These are phyloP conservation scores for Terfezia boudieri DNA, from an alignment of 495 filamentous ascomycete genomes.

Conservation along the genomic window DNA sequence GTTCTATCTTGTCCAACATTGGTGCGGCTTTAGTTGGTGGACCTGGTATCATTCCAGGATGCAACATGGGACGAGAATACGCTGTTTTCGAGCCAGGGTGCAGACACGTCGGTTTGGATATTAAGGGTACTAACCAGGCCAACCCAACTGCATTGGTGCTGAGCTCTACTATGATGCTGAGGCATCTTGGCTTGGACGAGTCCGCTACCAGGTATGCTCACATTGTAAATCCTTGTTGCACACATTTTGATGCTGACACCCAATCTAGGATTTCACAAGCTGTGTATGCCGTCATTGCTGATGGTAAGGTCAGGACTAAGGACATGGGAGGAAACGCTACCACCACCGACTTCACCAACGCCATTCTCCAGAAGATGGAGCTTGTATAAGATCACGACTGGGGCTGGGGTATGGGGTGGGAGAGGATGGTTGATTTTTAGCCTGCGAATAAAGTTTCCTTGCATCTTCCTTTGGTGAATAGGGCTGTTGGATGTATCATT, in stretches of 20 bases:
- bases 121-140: slow-evolving; percentile 96
- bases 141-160: slow-evolving; percentile 93
- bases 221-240: not conserved
- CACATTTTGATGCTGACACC: too few relatives aligned
- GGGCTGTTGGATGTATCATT: too few relatives aligned
- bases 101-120: slow-evolving; percentile 94
- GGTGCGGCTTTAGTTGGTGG: slow-evolving; percentile 96
- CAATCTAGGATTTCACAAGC: slow-evolving; percentile 65
- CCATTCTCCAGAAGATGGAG: slow-evolving; percentile 89
- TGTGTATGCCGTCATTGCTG: slow-evolving; percentile 84
- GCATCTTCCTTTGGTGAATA: too few relatives aligned
- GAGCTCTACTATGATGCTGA: slow-evolving; percentile 84
- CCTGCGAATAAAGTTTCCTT: not conserved
- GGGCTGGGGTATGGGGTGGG: not conserved
- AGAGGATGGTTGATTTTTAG: not conserved
- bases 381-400: slow-evolving; percentile 3
- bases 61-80: slow-evolving; percentile 97
- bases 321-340: slow-evolving; percentile 84
- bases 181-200: slow-evolving; percentile 88
- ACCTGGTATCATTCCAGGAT: slow-evolving; percentile 88
- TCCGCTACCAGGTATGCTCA: slow-evolving; percentile 44
- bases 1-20: slow-evolving; percentile 96
- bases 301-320: slow-evolving; percentile 65
- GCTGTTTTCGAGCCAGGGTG: slow-evolving; percentile 98
- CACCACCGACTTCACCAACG: slow-evolving; percentile 86